Base-by-base conservation (phyloP, 495 filamentous ascomycete genomes). In the Cryomyces minteri region DNA sequence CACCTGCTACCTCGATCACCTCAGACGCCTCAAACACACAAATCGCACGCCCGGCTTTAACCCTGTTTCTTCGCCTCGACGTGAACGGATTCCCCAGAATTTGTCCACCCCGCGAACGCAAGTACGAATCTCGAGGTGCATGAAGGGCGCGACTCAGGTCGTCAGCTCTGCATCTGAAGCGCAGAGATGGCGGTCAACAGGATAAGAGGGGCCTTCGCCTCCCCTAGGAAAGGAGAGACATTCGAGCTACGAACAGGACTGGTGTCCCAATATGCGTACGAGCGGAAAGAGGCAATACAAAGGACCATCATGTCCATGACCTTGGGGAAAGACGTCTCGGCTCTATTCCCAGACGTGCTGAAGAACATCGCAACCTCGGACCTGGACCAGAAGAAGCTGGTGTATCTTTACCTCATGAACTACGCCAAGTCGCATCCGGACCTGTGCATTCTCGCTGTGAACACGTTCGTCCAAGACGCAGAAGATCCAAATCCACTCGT, bases 261-360 rank as follows among this genome's bases (percentile, higher is more conserved):
- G 58, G 92, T 96, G 66, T 99, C 90, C 45, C 90, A 99, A 66
- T 99, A 96, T 79, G 90, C 92, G 47, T 94, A 92, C 63, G 90
- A 99, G 72, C 76, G 79, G 51, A 99, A 99, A 62, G 90, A 99
- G 65, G 80, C 92, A 14, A 99, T 99, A 54, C 87, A 96, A 62
- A 96, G 93, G 68, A 99, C 90, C 34, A 99, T 99, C 63, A 94
- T 94, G 84, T 82, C 90, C 54, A 99, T 99, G 90, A 99, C 90
- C 0, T 66, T 99, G 46, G 90, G 90, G 52, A 99, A 99, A 61
- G 90, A 99, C 63, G 90, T 99, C 33, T 99, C 90, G 42, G 83
- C 87, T 31, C 69, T 99, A 33, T 99, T 99, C 62, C 90, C 90
- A 12, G 90, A 99, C 56, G 88, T 99, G 9, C 74, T 99, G 48